These are phyloP conservation scores for Akanthomyces dipterigenus DNA, from an alignment of 2,329 filamentous ascomycete genomes.

Conservation along the genomic window DNA sequence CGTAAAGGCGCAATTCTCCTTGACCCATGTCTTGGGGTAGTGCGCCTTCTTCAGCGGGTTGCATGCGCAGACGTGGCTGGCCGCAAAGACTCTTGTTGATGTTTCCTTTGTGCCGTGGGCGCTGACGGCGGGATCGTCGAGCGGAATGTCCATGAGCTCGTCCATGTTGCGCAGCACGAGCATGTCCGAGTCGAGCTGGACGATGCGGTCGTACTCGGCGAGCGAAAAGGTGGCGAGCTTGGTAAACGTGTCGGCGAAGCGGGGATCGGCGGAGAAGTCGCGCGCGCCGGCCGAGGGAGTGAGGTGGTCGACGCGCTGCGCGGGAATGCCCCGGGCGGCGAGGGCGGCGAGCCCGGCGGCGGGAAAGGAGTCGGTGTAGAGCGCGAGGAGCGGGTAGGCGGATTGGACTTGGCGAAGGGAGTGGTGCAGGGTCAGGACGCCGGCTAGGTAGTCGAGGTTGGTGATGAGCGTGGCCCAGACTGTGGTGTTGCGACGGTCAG, in stretches of 20 bases:
- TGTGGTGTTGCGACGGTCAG: constrained; percentile 26
- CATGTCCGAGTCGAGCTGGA: constrained; percentile 88
- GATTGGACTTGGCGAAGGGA: constrained; percentile 60
- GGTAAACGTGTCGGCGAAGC: constrained; percentile 87
- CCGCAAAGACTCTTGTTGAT: constrained; percentile 67
- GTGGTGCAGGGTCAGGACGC: constrained; percentile 74
- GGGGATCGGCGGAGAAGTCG: constrained; percentile 69
- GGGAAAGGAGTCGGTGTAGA: constrained; percentile 76
- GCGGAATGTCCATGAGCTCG: constrained; percentile 76
- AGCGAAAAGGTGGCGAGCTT: constrained; percentile 77
- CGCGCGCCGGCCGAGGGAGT: constrained; percentile 52
- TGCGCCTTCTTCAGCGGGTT: constrained; percentile 73
- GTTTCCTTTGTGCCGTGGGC: constrained; percentile 20
- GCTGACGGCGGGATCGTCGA: constrained; percentile 44
- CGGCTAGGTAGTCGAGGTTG: constrained; percentile 73
- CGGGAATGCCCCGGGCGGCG: constrained; percentile 59
- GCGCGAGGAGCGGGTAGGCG: constrained; percentile 70
- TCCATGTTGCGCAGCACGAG: constrained; percentile 80
- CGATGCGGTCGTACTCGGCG: constrained; percentile 68
- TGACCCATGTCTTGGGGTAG: constrained; percentile 66
- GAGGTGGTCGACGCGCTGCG: constrained; percentile 65
- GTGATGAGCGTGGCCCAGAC: constrained; percentile 88
- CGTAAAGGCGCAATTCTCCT: constrained; percentile 52
- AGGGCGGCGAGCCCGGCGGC: constrained; percentile 62
- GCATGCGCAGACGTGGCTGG: constrained; percentile 78